These are phyloP conservation scores for Annulohypoxylon truncatum DNA, from an alignment of 2,329 filamentous ascomycete genomes.

Conservation along the genomic window DNA sequence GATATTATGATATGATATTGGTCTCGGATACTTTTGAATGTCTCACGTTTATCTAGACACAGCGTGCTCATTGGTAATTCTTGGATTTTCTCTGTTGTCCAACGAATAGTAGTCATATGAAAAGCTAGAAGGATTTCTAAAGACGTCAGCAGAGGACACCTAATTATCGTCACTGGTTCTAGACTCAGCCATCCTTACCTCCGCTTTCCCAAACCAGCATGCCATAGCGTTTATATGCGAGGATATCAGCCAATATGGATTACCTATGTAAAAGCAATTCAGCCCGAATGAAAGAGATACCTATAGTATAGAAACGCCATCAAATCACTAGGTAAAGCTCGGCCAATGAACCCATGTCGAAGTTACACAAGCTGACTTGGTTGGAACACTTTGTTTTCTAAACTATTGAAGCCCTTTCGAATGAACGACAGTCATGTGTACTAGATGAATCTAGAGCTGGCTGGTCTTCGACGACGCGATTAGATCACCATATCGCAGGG, in stretches of 20 bases:
- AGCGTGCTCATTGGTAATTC: slow-evolving; percentile 14
- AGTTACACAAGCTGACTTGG: neutral
- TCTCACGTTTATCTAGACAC: slow-evolving; percentile 25
- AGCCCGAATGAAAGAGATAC: too few species aligned
- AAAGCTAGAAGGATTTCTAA: neutral
- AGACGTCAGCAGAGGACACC: neutral
- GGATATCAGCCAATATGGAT: too few species aligned
- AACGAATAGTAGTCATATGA: neutral
- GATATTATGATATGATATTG: neutral
- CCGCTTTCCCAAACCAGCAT: neutral
- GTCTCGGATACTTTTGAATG: slow-evolving; percentile 6
- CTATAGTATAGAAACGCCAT: neutral
- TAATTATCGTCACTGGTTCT: neutral
- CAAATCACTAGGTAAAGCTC: neutral
- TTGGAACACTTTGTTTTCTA: neutral
- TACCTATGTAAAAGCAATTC: too few species aligned
- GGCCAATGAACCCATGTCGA: neutral
- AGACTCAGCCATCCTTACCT: neutral
- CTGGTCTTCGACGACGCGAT: neutral
- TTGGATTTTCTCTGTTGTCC: neutral
- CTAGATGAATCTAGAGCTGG: neutral
- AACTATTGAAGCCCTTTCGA: neutral
- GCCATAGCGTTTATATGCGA: neutral
- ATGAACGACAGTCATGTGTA: neutral
- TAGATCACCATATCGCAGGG: neutral